These are phyloP conservation scores for Anthracocystis walkeri DNA, from an alignment of 1,284 basidiomycete genomes.

Conservation along the genomic window DNA sequence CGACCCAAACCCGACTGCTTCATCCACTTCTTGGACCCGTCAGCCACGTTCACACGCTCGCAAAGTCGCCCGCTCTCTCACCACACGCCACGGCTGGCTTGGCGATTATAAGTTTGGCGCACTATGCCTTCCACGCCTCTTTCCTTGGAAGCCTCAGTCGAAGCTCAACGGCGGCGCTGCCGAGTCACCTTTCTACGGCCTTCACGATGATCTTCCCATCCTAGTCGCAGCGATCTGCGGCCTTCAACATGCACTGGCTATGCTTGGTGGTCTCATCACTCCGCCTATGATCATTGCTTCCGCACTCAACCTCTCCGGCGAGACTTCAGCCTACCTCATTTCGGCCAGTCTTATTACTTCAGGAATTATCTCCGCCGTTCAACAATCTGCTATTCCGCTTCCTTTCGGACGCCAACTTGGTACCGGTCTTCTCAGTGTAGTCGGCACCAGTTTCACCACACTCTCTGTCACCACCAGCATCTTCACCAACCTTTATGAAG, in stretches of 20 bases:
- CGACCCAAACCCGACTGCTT: conserved; percentile 11
- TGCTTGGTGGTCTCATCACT: conserved; percentile 81
- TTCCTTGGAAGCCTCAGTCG: conserved; percentile 51
- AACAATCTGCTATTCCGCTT: conserved; percentile 78
- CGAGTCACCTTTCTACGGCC: conserved; percentile 58
- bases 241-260: conserved; percentile 82
- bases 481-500: conserved; percentile 79
- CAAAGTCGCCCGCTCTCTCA: conserved; percentile 10
- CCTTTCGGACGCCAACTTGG: conserved; percentile 78
- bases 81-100: conserved; percentile 53
- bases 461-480: conserved; percentile 78
- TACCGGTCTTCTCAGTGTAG: conserved; percentile 82
- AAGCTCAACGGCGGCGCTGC: conserved; percentile 22
- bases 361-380: conserved; percentile 80
- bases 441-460: conserved; percentile 87
- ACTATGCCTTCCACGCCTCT: conserved; percentile 54
- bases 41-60: conserved; percentile 18
- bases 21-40: conserved; percentile 11
- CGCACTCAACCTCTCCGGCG: conserved; percentile 62
- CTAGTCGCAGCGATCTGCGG: conserved; percentile 55
- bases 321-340: conserved; percentile 81
- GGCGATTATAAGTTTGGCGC: conserved; percentile 56
- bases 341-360: conserved; percentile 79
- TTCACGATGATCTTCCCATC: conserved; percentile 59
- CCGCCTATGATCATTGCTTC: conserved; percentile 78